Percentiles rank a stretch among this genome's conserved stretches.
phyloP scores from a whole-genome alignment of 768 basidiomycete genomes.

The Lactarius tabidus region DNA sequence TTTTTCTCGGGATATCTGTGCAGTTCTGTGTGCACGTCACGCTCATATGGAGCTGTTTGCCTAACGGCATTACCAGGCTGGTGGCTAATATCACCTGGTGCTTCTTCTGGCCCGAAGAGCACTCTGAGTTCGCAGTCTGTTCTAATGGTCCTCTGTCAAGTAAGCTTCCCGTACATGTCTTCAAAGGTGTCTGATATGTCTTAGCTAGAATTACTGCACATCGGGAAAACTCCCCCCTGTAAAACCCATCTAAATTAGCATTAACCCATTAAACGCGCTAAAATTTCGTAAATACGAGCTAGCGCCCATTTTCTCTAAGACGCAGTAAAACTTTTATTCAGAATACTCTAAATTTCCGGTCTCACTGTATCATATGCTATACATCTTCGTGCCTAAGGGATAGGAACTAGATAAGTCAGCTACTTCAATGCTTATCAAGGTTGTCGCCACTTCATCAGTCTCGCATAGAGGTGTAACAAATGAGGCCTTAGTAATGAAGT shows the following conservation, averaged over 20 bases:
- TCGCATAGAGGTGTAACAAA: slow-evolving; percentile 71
- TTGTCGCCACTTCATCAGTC: slow-evolving; percentile 59
- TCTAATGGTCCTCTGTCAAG: slow-evolving; percentile 82
- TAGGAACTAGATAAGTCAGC: no score
- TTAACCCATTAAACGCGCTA: no score
- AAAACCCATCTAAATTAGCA: no score
- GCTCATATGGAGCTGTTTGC: neutral
- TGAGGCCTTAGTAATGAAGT: no score
- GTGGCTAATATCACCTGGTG: slow-evolving; percentile 84
- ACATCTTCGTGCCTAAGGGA: no score
- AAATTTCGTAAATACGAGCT: no score
- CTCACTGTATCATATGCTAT: no score
- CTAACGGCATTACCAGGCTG: slow-evolving; percentile 41
- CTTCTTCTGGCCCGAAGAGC: slow-evolving; percentile 86
- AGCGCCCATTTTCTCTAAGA: no score
- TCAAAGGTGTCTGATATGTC: slow-evolving; percentile 22
- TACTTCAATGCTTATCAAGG: no score
- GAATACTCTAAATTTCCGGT: no score
- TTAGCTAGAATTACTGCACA: slow-evolving; percentile 63
- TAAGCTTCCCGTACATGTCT: slow-evolving; percentile 32
- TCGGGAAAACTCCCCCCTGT: no score
- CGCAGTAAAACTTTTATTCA: no score
- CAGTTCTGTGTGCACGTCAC: slow-evolving; percentile 55
- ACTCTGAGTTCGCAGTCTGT: slow-evolving; percentile 75
- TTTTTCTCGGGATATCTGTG: slow-evolving; percentile 83